Base-by-base conservation (phyloP, 202 grass and related monocot species). In the Dendrocalamus latiflorus region DNA sequence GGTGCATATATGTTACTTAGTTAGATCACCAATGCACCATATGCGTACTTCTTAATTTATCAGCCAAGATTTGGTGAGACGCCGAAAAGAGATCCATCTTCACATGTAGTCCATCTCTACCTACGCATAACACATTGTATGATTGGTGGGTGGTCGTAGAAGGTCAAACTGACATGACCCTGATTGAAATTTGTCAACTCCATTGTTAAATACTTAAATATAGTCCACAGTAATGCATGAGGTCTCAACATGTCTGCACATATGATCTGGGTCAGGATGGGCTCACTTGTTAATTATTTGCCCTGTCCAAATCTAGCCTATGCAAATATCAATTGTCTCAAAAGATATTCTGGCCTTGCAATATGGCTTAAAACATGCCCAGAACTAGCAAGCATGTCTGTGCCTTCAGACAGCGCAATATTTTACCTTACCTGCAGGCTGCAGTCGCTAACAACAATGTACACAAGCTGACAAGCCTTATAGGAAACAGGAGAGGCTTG, bases 391-490 rank as follows among this genome's bases (percentile, higher is more conserved):
- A 58, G 59, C 62, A 80, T 74, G 60, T 25, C 47, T 59, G 69
- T 76, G 49, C 60, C 61, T 75, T 25, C 24, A 34, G 60, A 75
- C 49, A 60, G 20, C 30, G 56, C 34, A 20, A 49, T 53, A 34
- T 22, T 36, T 42, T 85, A 53, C 3, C 13, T 77, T 15, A 13
- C 42, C 25, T 65, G 18, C 20, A 51, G 54, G 28, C 25, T 65
- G 18, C n/a, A 51, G 55, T 62, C 6, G 6, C 85, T 75, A 68
- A 87, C 51, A 68, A 75, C 70, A 8, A 86, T 76, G 78, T 34
- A 2, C 24, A 55, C 38, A 60, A 71, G 28, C 53, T 56, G 77
- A 49, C 56, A 75, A 80, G 15, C 41, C 30, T 39, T 14, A 44
- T 74, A 28, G 49, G 60, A 51, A 87, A 76, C 49, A 59, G 20